These are phyloP conservation scores for Taphrina communis DNA, from an alignment of 1,139 yeast species.

Conservation along the genomic window DNA sequence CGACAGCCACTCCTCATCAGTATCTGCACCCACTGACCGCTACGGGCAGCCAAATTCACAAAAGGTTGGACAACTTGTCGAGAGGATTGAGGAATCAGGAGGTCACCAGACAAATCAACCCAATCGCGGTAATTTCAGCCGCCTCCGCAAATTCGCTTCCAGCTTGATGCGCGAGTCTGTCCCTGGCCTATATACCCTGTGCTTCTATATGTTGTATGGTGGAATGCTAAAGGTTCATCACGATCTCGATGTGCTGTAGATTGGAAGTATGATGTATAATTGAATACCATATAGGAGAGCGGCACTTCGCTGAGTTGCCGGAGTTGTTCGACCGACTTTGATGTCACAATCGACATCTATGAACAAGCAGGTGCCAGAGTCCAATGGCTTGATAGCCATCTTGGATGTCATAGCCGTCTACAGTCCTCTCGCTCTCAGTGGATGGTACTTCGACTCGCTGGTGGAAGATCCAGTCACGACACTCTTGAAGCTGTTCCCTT, in stretches of 20 bases:
- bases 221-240: too few relatives aligned
- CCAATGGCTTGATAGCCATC: not conserved
- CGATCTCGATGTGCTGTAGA: too few relatives aligned
- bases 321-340: too few relatives aligned
- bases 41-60: too few relatives aligned
- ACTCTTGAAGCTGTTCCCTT: not conserved
- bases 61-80: not conserved
- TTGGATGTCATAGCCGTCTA: conserved; percentile 4
- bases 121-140: not conserved
- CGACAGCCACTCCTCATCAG: not conserved
- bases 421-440: conserved; percentile 7
- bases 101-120: conserved; percentile 1
- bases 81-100: conserved; percentile 5
- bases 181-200: too few relatives aligned
- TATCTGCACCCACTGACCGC: too few relatives aligned
- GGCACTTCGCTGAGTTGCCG: too few relatives aligned
- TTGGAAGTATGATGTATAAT: not conserved
- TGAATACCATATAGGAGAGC: not conserved
- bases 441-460: conserved; percentile 1
- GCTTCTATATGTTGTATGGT: too few relatives aligned
- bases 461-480: conserved; percentile 12
- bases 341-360: not conserved
- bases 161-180: too few relatives aligned
- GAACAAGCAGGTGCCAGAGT: conserved; percentile 1
- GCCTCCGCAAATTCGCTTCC: not conserved